Conservation (phyloP, 495 filamentous ascomycete genomes). For the Podospora conica region DNA sequence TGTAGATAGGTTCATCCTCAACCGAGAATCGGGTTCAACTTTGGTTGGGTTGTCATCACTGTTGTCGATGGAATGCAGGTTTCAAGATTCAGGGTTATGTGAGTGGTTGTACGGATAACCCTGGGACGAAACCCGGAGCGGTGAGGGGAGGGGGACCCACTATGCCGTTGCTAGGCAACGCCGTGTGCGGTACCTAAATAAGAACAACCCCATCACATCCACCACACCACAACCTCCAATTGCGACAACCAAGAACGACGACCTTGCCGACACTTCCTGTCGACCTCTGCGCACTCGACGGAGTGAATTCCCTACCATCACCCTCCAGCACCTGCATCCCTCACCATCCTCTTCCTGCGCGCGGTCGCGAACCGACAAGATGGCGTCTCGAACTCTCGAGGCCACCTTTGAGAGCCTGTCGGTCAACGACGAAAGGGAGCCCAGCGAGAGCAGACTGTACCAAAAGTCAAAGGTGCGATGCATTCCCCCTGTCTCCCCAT, state of each 20-base stretch:
- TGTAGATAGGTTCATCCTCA: background rate
- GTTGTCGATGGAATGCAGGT: background rate
- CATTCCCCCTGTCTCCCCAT: background rate
- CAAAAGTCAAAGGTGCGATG: slow-evolving; percentile 63
- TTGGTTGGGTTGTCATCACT: background rate
- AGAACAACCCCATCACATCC: slow-evolving; percentile 3
- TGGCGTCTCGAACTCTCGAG: slow-evolving; percentile 56
- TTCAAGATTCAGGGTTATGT: slow-evolving; percentile 4
- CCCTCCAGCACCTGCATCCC: background rate
- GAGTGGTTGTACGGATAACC: background rate
- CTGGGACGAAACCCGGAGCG: background rate
- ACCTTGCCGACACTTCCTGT: slow-evolving; percentile 1
- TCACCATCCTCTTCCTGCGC: background rate
- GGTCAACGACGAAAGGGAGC: slow-evolving; percentile 74
- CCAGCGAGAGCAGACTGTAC: slow-evolving; percentile 43
- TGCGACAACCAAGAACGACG: slow-evolving; percentile 6
- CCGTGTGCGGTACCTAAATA: slow-evolving; percentile 10
- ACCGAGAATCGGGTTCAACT: background rate
- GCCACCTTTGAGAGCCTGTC: slow-evolving; percentile 76
- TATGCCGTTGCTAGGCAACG: slow-evolving; percentile 24
- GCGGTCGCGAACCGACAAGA: slow-evolving; percentile 18
- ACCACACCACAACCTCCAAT: slow-evolving; percentile 1
- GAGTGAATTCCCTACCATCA: background rate
- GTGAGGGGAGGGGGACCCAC: background rate
- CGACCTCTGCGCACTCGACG: background rate